A percentile compares a stretch with the other conserved stretches of the same genome.
Evolutionary conservation across 2,329 filamentous ascomycete genomes (phyloP).

Genomic region (Aureobasidium sp.): DNA sequence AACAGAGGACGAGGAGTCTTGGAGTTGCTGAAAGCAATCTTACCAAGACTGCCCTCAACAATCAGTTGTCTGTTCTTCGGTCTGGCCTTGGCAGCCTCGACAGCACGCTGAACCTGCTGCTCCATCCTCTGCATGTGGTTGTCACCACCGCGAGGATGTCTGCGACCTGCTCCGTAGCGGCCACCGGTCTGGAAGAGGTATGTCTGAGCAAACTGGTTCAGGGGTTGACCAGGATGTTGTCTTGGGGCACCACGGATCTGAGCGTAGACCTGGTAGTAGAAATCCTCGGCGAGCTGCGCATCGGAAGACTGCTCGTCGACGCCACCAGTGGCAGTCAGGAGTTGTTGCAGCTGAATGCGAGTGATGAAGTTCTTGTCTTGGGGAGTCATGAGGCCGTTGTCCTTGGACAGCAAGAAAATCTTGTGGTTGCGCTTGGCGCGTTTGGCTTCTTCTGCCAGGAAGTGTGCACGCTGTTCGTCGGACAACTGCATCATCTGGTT

Average conservation of each 20-base stretch:
- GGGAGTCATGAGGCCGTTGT: conserved; percentile 96
- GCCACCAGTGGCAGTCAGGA: conserved; percentile 86
- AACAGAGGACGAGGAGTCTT: conserved; percentile 93
- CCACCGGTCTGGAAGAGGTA: conserved; percentile 93
- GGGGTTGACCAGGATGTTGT: conserved; percentile 83
- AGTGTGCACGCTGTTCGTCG: conserved; percentile 74
- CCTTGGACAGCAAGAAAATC: conserved; percentile 84
- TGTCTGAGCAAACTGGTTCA: conserved; percentile 95
- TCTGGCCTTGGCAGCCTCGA: conserved; percentile 93
- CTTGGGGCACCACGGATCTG: conserved; percentile 85
- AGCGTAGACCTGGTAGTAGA: conserved; percentile 96
- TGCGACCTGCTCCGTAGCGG: conserved; percentile 59
- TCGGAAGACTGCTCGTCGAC: conserved; percentile 72
- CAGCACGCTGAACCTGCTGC: conserved; percentile 93
- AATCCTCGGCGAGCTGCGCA: conserved; percentile 78
- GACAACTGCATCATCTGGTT: conserved; percentile 68
- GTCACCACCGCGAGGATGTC: conserved; percentile 74
- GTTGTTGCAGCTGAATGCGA: conserved; percentile 90
- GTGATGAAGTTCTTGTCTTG: conserved; percentile 99
- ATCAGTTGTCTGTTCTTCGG: conserved; percentile 97
- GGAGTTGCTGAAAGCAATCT: conserved; percentile 98
- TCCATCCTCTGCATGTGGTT: conserved; percentile 99
- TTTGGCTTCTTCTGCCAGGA: conserved; percentile 84
- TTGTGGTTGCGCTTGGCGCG: conserved; percentile 97
- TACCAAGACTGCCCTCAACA: conserved; percentile 90